phyloP scores from a whole-genome alignment of 352 stramenopile species.

The Phytophthora pisi region DNA sequence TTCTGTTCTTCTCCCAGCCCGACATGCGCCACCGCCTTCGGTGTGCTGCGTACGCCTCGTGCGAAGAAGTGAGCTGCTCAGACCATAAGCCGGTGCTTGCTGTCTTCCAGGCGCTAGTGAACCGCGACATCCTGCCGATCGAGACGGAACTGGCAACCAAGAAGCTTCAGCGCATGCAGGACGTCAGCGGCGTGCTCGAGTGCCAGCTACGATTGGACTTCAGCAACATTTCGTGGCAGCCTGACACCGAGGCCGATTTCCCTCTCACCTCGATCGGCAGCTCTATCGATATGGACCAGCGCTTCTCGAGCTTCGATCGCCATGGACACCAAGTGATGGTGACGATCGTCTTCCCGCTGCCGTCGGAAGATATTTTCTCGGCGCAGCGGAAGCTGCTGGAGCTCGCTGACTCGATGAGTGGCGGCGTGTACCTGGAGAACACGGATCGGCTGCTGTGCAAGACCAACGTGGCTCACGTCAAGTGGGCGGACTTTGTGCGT shows the following conservation, averaged over 20 bases:
- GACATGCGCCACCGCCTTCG: constrained; percentile 70
- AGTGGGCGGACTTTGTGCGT: constrained; percentile 54
- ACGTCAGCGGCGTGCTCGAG: constrained; percentile 63
- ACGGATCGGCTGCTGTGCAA: constrained; percentile 45
- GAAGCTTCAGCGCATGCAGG: constrained; percentile 64
- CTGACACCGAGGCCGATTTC: constrained; percentile 22
- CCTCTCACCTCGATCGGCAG: constrained; percentile 18
- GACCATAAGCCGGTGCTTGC: constrained; percentile 87
- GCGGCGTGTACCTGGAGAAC: constrained; percentile 61
- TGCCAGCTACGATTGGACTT: constrained; percentile 65
- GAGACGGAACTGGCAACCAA: constrained; percentile 49
- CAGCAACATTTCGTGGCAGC: constrained; percentile 56
- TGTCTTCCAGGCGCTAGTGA: constrained; percentile 72
- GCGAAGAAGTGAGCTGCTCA: constrained; percentile 72
- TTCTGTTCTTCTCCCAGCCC: constrained; percentile 81
- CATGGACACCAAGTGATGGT: constrained; percentile 53
- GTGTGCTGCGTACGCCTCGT: constrained; percentile 74
- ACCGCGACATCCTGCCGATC: constrained; percentile 60
- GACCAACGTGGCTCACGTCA: constrained; percentile 56
- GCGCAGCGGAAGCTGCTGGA: constrained; percentile 84
- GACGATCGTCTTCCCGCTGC: constrained; percentile 78
- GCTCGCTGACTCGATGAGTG: constrained; percentile 70
- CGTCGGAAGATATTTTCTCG: constrained; percentile 85
- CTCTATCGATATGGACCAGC: constrained; percentile 31
- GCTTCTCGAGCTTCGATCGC: constrained; percentile 39